These are phyloP conservation scores for Chaetomiaceae sp. DNA, from an alignment of 2,329 filamentous ascomycete genomes.

Conservation along the genomic window DNA sequence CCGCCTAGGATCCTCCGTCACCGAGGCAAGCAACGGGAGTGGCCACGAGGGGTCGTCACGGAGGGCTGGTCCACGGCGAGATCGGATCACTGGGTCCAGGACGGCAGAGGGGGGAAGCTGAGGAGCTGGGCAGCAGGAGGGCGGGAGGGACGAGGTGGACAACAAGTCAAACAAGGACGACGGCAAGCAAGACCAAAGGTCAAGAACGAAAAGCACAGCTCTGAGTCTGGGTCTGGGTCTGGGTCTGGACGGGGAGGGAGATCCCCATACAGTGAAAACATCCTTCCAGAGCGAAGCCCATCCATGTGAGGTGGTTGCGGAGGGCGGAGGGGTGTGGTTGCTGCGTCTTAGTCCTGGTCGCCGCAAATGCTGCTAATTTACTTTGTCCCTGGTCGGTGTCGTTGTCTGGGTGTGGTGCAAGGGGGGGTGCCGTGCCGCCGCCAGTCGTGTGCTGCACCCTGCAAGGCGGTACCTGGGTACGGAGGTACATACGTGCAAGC, in stretches of 20 bases:
- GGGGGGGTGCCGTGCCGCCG: conserved; percentile 23
- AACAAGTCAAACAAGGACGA: conserved; percentile 1
- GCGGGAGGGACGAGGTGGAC: background rate
- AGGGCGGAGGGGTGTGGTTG: conserved; percentile 24
- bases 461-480: conserved; percentile 9
- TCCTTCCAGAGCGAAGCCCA: conserved; percentile 24
- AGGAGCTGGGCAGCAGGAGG: background rate
- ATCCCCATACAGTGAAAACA: conserved; percentile 24
- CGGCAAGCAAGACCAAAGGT: background rate
- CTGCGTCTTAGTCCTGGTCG: conserved; percentile 27
- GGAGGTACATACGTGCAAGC: background rate
- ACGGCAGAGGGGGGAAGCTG: background rate
- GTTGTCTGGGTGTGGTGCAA: conserved; percentile 27
- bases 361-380: conserved; percentile 30
- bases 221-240: too few relatives aligned
- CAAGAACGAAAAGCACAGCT: too few relatives aligned
- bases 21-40: conserved; percentile 2
- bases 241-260: conserved; percentile 15
- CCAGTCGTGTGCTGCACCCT: conserved; percentile 3
- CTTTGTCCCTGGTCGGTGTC: conserved; percentile 29
- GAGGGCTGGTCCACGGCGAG: conserved; percentile 12
- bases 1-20: background rate
- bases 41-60: conserved; percentile 11
- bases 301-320: conserved; percentile 28
- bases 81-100: conserved; percentile 9